A percentile compares a stretch with the other conserved stretches of the same genome.
Evolutionary conservation across 352 stramenopile genomes (phyloP).

Genomic region (Pseudoperonospora humuli): DNA sequence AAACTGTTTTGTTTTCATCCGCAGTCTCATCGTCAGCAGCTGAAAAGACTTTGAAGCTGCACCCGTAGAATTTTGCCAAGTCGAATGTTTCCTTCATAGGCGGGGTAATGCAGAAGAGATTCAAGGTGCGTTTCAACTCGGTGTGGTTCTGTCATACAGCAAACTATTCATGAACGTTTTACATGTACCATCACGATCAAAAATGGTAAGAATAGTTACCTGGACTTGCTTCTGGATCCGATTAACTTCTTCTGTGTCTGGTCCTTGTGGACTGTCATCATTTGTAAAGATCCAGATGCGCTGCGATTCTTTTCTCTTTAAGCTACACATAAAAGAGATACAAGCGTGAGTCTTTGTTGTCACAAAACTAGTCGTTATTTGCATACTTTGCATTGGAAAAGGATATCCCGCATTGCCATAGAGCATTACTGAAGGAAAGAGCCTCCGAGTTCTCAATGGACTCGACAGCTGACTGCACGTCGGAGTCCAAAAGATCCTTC

Average conservation of each 20-base stretch:
- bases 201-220: slow-evolving; percentile 13
- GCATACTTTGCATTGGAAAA: slow-evolving; percentile 75
- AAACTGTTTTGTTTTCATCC: slow-evolving; percentile 19
- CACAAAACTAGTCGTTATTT: neutral
- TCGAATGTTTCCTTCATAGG: slow-evolving; percentile 47
- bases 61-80: slow-evolving; percentile 50
- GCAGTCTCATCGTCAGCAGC: slow-evolving; percentile 14
- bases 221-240: slow-evolving; percentile 74
- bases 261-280: slow-evolving; percentile 41
- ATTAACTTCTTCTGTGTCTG: slow-evolving; percentile 49
- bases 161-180: neutral
- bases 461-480: slow-evolving; percentile 38
- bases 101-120: slow-evolving; percentile 72
- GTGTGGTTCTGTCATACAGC: slow-evolving; percentile 48
- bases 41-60: slow-evolving; percentile 61
- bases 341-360: neutral
- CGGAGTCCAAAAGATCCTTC: slow-evolving; percentile 37
- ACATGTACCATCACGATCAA: neutral
- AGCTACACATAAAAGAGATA: slow-evolving; percentile 19
- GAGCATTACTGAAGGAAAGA: slow-evolving; percentile 69
- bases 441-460: slow-evolving; percentile 53
- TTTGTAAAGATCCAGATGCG: slow-evolving; percentile 86
- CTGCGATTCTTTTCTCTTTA: slow-evolving; percentile 84
- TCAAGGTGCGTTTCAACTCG: slow-evolving; percentile 65
- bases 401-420: slow-evolving; percentile 76